These are phyloP conservation scores for Wallemia hederae DNA, from an alignment of 1,284 basidiomycete genomes.

Conservation along the genomic window DNA sequence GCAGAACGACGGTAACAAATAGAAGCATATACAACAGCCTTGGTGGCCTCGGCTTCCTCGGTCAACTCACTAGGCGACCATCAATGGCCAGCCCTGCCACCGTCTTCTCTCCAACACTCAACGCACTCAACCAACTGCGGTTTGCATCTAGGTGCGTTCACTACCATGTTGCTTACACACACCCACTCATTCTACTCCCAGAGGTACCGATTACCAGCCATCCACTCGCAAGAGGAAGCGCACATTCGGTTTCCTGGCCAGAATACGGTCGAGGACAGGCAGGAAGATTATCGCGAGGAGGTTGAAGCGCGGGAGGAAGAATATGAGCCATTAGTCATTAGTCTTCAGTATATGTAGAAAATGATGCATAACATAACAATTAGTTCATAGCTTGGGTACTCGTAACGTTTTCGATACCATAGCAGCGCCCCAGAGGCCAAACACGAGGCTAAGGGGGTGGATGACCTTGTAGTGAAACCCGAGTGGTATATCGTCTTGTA, in stretches of 20 bases:
- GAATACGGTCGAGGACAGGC: background rate
- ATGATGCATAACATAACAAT: background rate
- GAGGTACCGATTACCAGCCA: background rate
- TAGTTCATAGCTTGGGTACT: constrained; percentile 16
- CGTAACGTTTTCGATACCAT: constrained; percentile 87
- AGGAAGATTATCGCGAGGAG: background rate
- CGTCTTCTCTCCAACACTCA: background rate
- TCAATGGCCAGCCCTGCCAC: background rate
- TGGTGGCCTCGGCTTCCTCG: background rate
- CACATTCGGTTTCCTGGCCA: background rate
- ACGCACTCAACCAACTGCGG: background rate
- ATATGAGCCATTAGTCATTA: background rate
- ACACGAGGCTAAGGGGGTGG: constrained; percentile 40
- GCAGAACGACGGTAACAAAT: background rate
- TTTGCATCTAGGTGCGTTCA: background rate
- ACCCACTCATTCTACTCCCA: background rate
- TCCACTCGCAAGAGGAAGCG: background rate
- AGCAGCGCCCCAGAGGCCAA: constrained; percentile 56
- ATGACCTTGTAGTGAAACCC: constrained; percentile 53
- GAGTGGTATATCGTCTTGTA: constrained; percentile 26
- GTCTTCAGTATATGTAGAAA: too few relatives aligned
- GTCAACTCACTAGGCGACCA: background rate
- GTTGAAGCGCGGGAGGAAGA: background rate
- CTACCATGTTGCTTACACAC: background rate
- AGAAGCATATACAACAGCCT: background rate